These are phyloP conservation scores for Cichorium intybus DNA, from an alignment of 140 eudicot species.

Conservation along the genomic window DNA sequence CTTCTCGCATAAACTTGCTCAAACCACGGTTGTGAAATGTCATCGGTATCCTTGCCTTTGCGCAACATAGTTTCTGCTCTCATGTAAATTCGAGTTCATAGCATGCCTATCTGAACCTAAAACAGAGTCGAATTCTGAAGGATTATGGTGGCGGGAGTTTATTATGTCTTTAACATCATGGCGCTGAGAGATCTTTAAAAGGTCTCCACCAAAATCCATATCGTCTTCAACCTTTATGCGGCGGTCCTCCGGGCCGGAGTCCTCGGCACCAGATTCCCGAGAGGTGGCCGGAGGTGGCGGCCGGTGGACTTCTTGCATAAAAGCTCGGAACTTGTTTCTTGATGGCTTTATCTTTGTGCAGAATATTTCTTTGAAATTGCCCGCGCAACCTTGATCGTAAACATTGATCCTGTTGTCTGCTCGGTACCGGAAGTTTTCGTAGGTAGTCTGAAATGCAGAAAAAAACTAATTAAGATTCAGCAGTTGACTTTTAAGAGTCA, in stretches of 20 bases:
- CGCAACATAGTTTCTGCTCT: slow-evolving; percentile 30
- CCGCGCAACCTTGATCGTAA: slow-evolving; percentile 40
- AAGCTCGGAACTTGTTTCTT: slow-evolving; percentile 36
- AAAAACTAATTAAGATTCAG: background rate
- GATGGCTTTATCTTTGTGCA: slow-evolving; percentile 49
- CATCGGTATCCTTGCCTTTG: slow-evolving; percentile 37
- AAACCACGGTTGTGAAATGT: background rate
- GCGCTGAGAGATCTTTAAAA: slow-evolving; percentile 40
- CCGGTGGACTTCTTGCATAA: slow-evolving; percentile 23
- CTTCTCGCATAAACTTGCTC: no score
- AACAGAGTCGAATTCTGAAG: slow-evolving; percentile 43
- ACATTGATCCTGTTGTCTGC: slow-evolving; percentile 42
- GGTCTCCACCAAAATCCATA: slow-evolving; percentile 37
- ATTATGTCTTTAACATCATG: slow-evolving; percentile 37
- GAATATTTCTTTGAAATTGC: slow-evolving; percentile 41
- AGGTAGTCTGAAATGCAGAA: slow-evolving; percentile 39
- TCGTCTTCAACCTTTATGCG: slow-evolving; percentile 45
- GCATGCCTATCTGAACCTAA: slow-evolving; percentile 48
- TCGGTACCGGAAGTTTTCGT: slow-evolving; percentile 53
- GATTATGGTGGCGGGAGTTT: slow-evolving; percentile 54
- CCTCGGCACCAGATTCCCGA: slow-evolving; percentile 13
- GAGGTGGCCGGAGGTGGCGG: slow-evolving; percentile 26
- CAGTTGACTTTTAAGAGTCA: background rate
- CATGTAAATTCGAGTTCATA: slow-evolving; percentile 19
- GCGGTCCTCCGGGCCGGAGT: slow-evolving; percentile 21